Evolutionary conservation across 345 rosid genomes (phyloP), one percentile per base, ranked within the genome.

Genomic region (Brassica nigra): DNA sequence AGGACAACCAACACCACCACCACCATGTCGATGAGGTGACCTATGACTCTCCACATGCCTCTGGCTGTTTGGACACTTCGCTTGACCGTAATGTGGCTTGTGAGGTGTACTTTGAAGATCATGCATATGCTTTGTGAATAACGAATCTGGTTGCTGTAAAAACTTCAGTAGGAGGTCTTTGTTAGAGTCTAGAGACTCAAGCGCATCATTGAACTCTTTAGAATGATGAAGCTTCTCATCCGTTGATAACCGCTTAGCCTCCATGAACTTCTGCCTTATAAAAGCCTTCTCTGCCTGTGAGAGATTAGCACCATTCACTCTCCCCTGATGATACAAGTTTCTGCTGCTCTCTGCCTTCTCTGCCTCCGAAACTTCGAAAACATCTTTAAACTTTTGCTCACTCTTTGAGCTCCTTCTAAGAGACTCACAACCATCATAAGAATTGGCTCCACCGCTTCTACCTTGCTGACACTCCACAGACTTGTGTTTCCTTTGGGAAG

Each of bases 331-430:
- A 72, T 76, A 78, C 5, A 76, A 76, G 77, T 71, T 47, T 77
- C 81, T 71, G 66, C 62, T 67, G 76, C 76, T 84, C 83, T 82
- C 89, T 77, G 78, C 81, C 84, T 81, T 88, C 15, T 86, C 74
- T 33, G 88, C 75, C 64, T 96, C 99, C 54, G 85, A 79, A 82
- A 96, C 98, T 86, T 96, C 99, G 66, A 83, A 93, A 42, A 96
- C 99, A 86, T 96, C 99, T 83, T 96, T 96, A 75, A 92, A 96
- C 74, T 93, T 97, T 57, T 90, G 89, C 70, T 92, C 94, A 58
- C 86, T 89, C 83, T 82, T 90, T 8, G 94, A 92, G 83, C 86
- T 86, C 75, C 84, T 92, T 82, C 87, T 85, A 14, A 88, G 85
- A 55, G 97, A 90, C 47, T 81, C 79, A 12, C 83, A 81, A 61